Conservation (phyloP, 2,329 filamentous ascomycete species). For the Lachnellula willkommii region DNA sequence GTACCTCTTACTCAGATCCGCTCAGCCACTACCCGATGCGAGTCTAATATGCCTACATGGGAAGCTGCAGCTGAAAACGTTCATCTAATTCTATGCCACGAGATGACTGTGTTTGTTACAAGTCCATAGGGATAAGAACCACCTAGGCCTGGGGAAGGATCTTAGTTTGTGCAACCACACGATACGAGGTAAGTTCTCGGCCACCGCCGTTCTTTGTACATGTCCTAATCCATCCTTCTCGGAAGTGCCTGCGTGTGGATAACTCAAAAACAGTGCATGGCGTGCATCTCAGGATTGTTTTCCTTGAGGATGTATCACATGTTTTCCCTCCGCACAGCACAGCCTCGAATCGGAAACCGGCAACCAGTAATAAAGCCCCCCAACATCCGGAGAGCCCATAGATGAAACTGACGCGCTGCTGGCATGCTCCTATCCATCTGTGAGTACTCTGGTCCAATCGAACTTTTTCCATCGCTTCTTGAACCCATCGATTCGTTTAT, state of each 20-base stretch:
- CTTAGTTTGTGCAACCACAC: neutral
- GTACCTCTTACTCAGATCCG: neutral
- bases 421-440: constrained; percentile 22
- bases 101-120: neutral
- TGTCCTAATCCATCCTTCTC: neutral
- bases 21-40: neutral
- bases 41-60: neutral
- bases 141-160: neutral
- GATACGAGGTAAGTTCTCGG: neutral
- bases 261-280: neutral
- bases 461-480: constrained; percentile 85
- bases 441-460: constrained; percentile 70
- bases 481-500: constrained; percentile 66
- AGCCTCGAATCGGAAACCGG: neutral
- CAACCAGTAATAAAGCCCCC: neutral
- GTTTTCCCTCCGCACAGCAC: neutral
- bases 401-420: constrained; percentile 1
- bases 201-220: neutral
- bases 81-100: neutral
- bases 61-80: neutral
- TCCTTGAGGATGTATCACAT: neutral
- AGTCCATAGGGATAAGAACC: neutral
- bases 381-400: neutral
- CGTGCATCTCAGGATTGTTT: neutral
- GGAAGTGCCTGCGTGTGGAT: neutral